Percentiles rank a stretch among this genome's conserved stretches.
These are phyloP conservation scores for Solanum chacoense DNA, from an alignment of 305 asterid species.

Conservation along the genomic window DNA sequence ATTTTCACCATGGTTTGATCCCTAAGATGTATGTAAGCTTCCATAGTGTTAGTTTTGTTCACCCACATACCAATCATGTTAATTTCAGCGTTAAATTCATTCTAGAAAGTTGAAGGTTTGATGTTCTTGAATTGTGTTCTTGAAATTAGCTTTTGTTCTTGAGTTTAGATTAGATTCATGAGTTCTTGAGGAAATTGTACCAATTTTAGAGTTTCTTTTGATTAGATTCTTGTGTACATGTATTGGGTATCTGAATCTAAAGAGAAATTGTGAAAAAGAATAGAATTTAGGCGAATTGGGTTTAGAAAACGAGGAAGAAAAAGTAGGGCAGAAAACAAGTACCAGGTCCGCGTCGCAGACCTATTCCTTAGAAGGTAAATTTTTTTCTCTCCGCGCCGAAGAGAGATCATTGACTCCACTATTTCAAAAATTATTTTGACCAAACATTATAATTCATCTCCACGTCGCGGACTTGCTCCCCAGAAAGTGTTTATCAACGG, in stretches of 20 bases:
- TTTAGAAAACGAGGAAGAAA: background rate
- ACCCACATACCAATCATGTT: background rate
- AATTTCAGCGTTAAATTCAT: too few species aligned
- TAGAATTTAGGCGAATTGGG: background rate
- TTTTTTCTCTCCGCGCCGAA: too few species aligned
- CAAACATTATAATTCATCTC: background rate
- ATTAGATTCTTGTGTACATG: background rate
- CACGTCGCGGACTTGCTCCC: background rate
- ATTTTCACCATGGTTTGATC: background rate
- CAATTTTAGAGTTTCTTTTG: too few species aligned
- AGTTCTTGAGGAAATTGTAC: background rate
- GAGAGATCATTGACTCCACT: background rate
- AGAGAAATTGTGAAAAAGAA: background rate
- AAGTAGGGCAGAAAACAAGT: background rate
- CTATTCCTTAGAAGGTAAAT: background rate
- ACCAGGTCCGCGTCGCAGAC: background rate
- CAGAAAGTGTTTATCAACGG: background rate
- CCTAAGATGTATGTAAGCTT: background rate
- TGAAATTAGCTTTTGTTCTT: background rate
- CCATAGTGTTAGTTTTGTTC: too few species aligned
- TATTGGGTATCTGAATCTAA: background rate
- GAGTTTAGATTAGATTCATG: background rate
- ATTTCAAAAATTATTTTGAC: background rate
- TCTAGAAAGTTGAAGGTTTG: background rate
- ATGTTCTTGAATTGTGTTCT: background rate